phyloP scores from a whole-genome alignment of 2,329 filamentous ascomycete genomes.

The Fusarium transvaalense region DNA sequence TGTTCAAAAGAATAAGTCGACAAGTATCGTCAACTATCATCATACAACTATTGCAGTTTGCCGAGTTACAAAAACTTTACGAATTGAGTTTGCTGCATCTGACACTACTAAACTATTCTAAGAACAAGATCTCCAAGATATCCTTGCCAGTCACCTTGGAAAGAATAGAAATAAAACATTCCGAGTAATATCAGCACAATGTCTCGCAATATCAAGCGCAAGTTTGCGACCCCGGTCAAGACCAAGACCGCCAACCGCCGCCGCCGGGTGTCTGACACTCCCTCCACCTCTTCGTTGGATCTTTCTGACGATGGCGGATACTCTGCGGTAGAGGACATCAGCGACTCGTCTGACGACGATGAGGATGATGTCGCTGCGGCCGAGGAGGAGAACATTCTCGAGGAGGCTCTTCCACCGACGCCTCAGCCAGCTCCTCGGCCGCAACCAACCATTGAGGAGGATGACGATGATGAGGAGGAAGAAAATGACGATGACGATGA shows the following conservation, averaged over 20 bases:
- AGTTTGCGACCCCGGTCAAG: conserved; percentile 59
- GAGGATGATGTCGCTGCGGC: conserved; percentile 81
- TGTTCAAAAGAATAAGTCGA: background rate
- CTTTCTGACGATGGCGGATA: conserved; percentile 80
- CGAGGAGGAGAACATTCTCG: conserved; percentile 81
- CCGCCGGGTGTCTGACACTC: conserved; percentile 63
- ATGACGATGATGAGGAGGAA: conserved; percentile 55
- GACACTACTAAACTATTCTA: background rate
- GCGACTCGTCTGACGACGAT: conserved; percentile 81
- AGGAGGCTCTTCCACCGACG: conserved; percentile 56
- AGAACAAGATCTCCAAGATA: background rate
- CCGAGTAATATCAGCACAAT: conserved; percentile 51
- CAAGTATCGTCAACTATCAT: background rate
- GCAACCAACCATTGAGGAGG: conserved; percentile 51
- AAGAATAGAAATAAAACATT: background rate
- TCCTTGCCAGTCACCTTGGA: background rate
- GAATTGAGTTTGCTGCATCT: conserved; percentile 9
- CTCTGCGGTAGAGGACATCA: conserved; percentile 82
- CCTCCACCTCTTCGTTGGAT: conserved; percentile 67
- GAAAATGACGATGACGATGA: conserved; percentile 57
- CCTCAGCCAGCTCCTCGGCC: conserved; percentile 65
- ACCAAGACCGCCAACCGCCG: conserved; percentile 56
- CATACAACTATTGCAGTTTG: background rate
- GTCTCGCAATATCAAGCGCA: conserved; percentile 67
- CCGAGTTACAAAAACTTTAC: background rate